These are phyloP conservation scores for Salix brachista DNA, from an alignment of 345 rosid genomes.

Conservation along the genomic window DNA sequence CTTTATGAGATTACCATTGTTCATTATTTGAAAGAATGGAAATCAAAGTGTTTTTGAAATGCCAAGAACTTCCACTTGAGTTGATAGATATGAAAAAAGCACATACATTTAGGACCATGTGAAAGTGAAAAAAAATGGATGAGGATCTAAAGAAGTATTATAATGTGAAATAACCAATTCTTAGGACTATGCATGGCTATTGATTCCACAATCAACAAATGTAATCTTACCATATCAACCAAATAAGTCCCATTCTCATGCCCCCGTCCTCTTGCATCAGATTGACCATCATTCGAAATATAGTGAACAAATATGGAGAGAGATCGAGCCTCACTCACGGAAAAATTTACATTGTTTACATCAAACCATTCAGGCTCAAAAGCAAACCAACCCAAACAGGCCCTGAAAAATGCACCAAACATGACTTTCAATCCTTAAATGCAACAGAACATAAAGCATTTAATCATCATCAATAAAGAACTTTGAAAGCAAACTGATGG, in stretches of 20 bases:
- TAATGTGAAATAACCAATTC: neutral
- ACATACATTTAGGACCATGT: neutral
- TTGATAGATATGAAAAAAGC: neutral
- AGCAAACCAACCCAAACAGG: constrained; percentile 97
- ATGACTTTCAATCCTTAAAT: constrained; percentile 20
- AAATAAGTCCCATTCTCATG: constrained; percentile 54
- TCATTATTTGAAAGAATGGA: neutral
- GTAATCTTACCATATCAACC: constrained; percentile 55
- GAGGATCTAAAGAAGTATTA: neutral
- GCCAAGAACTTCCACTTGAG: neutral
- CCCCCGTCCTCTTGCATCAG: constrained; percentile 56
- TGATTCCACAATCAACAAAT: neutral
- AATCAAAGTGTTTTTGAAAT: neutral
- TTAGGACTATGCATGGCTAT: neutral
- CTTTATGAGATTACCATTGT: neutral
- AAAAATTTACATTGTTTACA: constrained; percentile 53
- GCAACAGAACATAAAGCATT: neutral
- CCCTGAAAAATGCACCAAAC: constrained; percentile 50
- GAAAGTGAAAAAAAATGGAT: neutral
- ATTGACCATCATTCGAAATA: constrained; percentile 66
- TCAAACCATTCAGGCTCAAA: constrained; percentile 92
- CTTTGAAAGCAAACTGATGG: neutral
- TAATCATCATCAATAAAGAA: neutral
- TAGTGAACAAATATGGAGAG: constrained; percentile 74
- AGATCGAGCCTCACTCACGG: constrained; percentile 85